phyloP scores from a whole-genome alignment of 805 yeast species.

The Metahyphopichia silvanorum region DNA sequence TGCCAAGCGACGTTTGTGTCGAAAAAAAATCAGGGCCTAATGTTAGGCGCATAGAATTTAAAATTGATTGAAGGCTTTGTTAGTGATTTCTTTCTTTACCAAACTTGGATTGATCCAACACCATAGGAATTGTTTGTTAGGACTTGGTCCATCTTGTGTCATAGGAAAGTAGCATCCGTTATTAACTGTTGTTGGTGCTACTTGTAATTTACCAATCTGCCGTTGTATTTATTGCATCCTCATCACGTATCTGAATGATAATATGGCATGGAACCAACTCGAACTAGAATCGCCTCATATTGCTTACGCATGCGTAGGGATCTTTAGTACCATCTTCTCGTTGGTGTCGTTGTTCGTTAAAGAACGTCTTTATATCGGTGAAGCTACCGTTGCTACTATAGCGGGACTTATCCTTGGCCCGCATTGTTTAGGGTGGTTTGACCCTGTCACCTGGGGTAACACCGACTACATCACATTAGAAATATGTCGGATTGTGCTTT shows the following conservation, averaged over 20 bases:
- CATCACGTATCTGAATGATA: not conserved
- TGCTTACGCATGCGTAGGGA: constrained; percentile 85
- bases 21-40: too few relatives aligned
- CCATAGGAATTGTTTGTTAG: too few relatives aligned
- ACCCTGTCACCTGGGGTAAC: constrained; percentile 84
- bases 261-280: constrained; percentile 1
- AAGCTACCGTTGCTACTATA: constrained; percentile 83
- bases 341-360: constrained; percentile 77
- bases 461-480: constrained; percentile 80
- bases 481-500: constrained; percentile 74
- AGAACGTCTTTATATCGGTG: constrained; percentile 83
- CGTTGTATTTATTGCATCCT: too few relatives aligned
- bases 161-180: too few relatives aligned
- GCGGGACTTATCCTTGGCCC: constrained; percentile 90
- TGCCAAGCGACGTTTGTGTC: too few relatives aligned
- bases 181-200: too few relatives aligned
- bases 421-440: constrained; percentile 76
- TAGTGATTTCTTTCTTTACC: too few relatives aligned
- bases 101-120: too few relatives aligned
- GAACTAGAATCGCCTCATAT: constrained; percentile 66
- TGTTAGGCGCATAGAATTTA: too few relatives aligned
- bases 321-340: constrained; percentile 77
- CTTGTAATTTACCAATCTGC: too few relatives aligned
- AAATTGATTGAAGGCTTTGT: too few relatives aligned
- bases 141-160: too few relatives aligned